Conservation (phyloP, 2,329 filamentous ascomycete species). For the Fusarium acutatum region DNA sequence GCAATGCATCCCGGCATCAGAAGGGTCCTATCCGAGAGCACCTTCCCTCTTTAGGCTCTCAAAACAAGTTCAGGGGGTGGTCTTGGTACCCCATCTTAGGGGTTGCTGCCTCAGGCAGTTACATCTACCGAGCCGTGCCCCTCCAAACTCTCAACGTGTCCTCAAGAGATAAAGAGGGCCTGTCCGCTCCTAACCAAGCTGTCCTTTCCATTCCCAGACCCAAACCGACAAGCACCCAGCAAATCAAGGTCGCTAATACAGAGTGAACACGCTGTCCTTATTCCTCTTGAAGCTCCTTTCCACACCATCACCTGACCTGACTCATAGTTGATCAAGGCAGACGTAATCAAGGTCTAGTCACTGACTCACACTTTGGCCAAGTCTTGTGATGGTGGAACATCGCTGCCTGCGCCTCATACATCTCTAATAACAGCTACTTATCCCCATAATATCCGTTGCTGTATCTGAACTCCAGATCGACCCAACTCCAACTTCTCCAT, state of each 20-base stretch:
- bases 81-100: slow-evolving; percentile 17
- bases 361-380: slow-evolving; percentile 40
- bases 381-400: slow-evolving; percentile 26
- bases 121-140: slow-evolving; percentile 7
- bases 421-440: neutral
- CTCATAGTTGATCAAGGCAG: slow-evolving; percentile 33
- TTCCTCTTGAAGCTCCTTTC: slow-evolving; percentile 26
- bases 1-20: slow-evolving; percentile 15
- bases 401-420: slow-evolving; percentile 21
- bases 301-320: slow-evolving; percentile 36
- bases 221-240: slow-evolving; percentile 24
- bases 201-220: slow-evolving; percentile 16
- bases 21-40: slow-evolving; percentile 16
- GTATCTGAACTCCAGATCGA: slow-evolving; percentile 3
- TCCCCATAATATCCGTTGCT: slow-evolving; percentile 14
- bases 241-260: slow-evolving; percentile 24
- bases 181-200: slow-evolving; percentile 32
- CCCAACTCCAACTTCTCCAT: neutral
- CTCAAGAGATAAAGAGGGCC: slow-evolving; percentile 50
- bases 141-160: slow-evolving; percentile 43
- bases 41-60: slow-evolving; percentile 19
- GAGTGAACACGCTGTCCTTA: slow-evolving; percentile 42
- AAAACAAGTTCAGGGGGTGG: slow-evolving; percentile 26
- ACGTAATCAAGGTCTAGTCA: slow-evolving; percentile 13
- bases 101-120: slow-evolving; percentile 44